Conservation (phyloP, 345 rosid species). For the Salix arbutifolia region DNA sequence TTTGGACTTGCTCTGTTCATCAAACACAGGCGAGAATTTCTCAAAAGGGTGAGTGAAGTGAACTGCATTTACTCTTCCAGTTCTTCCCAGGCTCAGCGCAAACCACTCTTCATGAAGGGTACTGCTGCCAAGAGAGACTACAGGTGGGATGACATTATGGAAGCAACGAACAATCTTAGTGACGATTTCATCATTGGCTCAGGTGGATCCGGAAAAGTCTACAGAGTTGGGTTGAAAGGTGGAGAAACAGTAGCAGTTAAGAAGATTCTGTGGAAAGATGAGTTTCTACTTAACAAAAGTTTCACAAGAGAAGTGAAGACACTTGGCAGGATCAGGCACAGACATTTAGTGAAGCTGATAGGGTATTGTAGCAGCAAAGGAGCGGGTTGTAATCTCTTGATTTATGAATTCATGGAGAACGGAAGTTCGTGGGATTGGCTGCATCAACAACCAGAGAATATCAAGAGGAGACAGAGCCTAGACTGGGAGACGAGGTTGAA, state of each 20-base stretch:
- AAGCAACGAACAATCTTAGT: constrained; percentile 66
- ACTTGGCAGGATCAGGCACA: constrained; percentile 73
- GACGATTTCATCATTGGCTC: constrained; percentile 84
- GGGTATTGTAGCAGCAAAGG: constrained; percentile 71
- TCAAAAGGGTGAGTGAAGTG: constrained; percentile 37
- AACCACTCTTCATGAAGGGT: constrained; percentile 55
- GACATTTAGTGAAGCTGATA: constrained; percentile 80
- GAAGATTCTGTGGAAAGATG: constrained; percentile 71
- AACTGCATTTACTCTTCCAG: constrained; percentile 51
- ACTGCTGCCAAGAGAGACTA: constrained; percentile 58
- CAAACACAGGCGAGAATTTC: constrained; percentile 45
- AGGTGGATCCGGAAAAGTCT: constrained; percentile 88
- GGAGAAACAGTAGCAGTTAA: constrained; percentile 84
- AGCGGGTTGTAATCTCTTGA: constrained; percentile 68
- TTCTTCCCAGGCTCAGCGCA: constrained; percentile 62
- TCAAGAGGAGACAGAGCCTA: constrained; percentile 47
- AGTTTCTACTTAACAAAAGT: constrained; percentile 68
- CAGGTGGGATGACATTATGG: constrained; percentile 82
- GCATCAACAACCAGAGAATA: constrained; percentile 39
- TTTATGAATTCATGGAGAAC: constrained; percentile 90
- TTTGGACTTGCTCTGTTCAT: constrained; percentile 45
- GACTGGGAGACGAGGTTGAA: constrained; percentile 81
- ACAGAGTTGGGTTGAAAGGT: constrained; percentile 57
- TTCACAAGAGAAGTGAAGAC: constrained; percentile 80
- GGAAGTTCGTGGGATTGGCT: constrained; percentile 98